Conservation (phyloP, 2,329 filamentous ascomycete species). For the Akanthomyces lecanii region DNA sequence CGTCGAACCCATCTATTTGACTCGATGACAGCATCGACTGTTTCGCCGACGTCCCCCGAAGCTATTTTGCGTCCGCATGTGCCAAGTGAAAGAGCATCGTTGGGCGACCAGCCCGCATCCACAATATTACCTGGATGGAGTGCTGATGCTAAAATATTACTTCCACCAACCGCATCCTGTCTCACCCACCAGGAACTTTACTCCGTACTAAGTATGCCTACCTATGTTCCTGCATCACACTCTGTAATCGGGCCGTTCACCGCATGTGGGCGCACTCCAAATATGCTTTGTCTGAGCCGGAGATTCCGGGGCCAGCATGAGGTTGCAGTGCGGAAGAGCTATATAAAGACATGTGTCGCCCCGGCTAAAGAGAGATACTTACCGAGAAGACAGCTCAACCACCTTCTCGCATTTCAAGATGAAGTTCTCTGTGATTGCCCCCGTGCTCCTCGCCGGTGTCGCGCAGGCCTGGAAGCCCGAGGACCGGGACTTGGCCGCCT, state of each 20-base stretch:
- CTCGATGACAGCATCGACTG: background rate
- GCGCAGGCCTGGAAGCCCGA: slow-evolving; percentile 29
- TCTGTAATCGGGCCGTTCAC: slow-evolving; percentile 14
- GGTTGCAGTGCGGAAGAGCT: background rate
- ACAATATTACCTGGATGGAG: slow-evolving; percentile 1
- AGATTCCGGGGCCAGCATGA: background rate
- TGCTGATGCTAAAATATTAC: slow-evolving; percentile 14
- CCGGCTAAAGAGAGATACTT: too few relatives aligned
- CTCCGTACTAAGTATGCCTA: background rate
- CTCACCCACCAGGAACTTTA: background rate
- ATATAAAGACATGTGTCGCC: background rate
- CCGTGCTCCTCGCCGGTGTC: slow-evolving; percentile 22
- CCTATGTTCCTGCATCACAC: background rate
- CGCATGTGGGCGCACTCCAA: background rate
- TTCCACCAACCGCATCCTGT: slow-evolving; percentile 13
- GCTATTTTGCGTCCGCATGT: background rate
- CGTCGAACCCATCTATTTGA: background rate
- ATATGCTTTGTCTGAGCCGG: background rate
- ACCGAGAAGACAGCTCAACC: background rate
- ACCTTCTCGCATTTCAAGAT: slow-evolving; percentile 18
- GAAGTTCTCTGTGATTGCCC: slow-evolving; percentile 24
- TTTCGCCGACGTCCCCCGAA: slow-evolving; percentile 1
- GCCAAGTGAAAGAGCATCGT: background rate
- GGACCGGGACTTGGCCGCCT: slow-evolving; percentile 29
- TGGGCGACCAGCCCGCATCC: background rate